Evolutionary conservation across 768 basidiomycete species (phyloP).

Genomic region (Pleurotus tuber-regium): DNA sequence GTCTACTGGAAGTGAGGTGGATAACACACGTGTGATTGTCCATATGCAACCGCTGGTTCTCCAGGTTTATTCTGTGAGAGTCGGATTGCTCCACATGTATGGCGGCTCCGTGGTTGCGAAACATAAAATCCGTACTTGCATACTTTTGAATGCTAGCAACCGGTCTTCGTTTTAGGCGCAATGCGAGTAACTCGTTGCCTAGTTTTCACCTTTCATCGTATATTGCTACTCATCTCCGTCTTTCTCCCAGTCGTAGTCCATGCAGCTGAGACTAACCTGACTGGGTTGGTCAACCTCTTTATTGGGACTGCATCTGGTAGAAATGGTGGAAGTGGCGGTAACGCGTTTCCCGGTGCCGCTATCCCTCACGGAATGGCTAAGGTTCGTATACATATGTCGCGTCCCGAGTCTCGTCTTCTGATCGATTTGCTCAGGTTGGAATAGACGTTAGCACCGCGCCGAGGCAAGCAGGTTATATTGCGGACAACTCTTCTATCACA

Average conservation of each 20-base stretch:
- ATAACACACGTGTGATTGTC: slow-evolving; percentile 4
- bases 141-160: not conserved
- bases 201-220: too few species aligned
- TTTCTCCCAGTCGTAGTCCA: not conserved
- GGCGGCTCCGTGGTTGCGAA: not conserved
- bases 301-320: slow-evolving; percentile 48
- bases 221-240: not conserved
- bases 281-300: slow-evolving; percentile 48
- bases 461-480: slow-evolving; percentile 49
- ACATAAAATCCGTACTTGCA: not conserved
- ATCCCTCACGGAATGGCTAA: slow-evolving; percentile 55
- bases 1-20: not conserved
- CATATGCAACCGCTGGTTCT: slow-evolving; percentile 4
- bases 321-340: slow-evolving; percentile 44
- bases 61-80: slow-evolving; percentile 3
- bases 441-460: slow-evolving; percentile 49
- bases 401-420: not conserved
- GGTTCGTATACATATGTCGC: slow-evolving; percentile 19
- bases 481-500: slow-evolving; percentile 40
- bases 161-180: not conserved
- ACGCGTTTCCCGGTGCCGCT: slow-evolving; percentile 50
- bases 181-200: too few species aligned
- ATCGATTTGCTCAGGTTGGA: slow-evolving; percentile 32
- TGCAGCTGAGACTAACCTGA: slow-evolving; percentile 27
- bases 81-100: not conserved